Conservation (phyloP, 2,329 filamentous ascomycete genomes). For the Ophiostoma ulmi region DNA sequence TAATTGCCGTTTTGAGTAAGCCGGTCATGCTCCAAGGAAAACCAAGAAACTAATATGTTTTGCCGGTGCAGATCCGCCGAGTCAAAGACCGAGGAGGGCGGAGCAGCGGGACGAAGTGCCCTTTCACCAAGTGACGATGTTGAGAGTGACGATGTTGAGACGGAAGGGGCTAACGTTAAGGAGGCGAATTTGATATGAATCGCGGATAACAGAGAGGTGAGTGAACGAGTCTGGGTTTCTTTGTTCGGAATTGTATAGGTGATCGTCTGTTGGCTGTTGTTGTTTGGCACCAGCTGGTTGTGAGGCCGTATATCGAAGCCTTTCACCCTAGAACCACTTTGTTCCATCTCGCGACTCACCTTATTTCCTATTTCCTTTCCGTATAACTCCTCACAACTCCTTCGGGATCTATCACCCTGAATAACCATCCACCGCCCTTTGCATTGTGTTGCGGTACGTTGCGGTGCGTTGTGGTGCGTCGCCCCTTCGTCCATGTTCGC, state of each 20-base stretch:
- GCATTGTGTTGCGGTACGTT: neutral
- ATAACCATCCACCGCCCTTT: neutral
- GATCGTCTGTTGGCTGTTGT: neutral
- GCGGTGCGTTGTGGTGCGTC: neutral
- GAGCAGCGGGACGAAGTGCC: slow-evolving; percentile 12
- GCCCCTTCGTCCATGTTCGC: neutral
- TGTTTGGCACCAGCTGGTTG: neutral
- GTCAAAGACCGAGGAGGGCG: slow-evolving; percentile 11
- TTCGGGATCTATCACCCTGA: neutral
- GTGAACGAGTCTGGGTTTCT: neutral
- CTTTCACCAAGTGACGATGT: neutral
- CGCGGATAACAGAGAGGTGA: neutral
- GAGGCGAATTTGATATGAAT: neutral
- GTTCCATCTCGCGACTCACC: neutral
- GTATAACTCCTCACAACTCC: no score
- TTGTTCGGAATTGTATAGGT: neutral
- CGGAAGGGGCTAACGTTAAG: neutral
- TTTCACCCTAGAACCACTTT: neutral
- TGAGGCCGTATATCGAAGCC: neutral
- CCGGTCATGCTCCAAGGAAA: slow-evolving; percentile 8
- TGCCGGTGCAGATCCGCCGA: slow-evolving; percentile 14
- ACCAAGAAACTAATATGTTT: slow-evolving; percentile 9
- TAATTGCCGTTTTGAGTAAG: neutral
- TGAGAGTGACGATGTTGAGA: neutral
- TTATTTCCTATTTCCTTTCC: no score